Evolutionary conservation across 208 protist species (phyloP).

Genomic region (Wallacemonas sp.): DNA sequence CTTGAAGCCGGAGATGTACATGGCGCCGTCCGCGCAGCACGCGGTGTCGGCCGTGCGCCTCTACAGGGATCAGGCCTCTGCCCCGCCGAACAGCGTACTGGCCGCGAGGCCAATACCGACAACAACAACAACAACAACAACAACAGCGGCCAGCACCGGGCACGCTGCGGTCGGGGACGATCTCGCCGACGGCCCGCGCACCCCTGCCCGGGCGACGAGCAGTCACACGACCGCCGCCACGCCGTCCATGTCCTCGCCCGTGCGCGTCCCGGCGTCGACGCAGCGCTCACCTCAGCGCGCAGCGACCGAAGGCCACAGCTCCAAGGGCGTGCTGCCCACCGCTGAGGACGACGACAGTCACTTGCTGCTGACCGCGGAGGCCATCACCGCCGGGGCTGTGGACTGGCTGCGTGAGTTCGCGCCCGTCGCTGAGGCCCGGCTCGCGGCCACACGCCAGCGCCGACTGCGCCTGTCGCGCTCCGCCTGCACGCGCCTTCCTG

Average conservation of each 20-base stretch:
- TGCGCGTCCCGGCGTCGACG: conserved; percentile 15
- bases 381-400: conserved; percentile 2
- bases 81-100: too few species aligned
- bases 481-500: not conserved
- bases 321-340: not conserved
- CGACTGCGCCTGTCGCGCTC: conserved; percentile 6
- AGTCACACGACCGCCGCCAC: too few species aligned
- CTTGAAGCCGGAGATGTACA: conserved; percentile 58
- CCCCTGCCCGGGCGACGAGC: too few species aligned
- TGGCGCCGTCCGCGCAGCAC: conserved; percentile 33
- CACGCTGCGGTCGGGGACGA: too few species aligned
- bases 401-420: conserved; percentile 14
- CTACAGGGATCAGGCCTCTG: conserved; percentile 38
- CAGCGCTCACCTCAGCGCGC: too few species aligned
- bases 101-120: too few species aligned
- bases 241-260: too few species aligned
- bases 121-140: too few species aligned
- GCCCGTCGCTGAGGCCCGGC: not conserved
- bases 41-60: conserved; percentile 44
- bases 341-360: conserved; percentile 18
- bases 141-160: too few species aligned
- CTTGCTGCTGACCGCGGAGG: conserved; percentile 17
- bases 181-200: too few species aligned
- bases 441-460: conserved; percentile 8
- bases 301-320: conserved; percentile 3